A percentile compares a stretch with the other conserved stretches of the same genome.
These are phyloP conservation scores for Entomortierella beljakovae DNA, from an alignment of 192 early-diverging fungal species.

Conservation along the genomic window DNA sequence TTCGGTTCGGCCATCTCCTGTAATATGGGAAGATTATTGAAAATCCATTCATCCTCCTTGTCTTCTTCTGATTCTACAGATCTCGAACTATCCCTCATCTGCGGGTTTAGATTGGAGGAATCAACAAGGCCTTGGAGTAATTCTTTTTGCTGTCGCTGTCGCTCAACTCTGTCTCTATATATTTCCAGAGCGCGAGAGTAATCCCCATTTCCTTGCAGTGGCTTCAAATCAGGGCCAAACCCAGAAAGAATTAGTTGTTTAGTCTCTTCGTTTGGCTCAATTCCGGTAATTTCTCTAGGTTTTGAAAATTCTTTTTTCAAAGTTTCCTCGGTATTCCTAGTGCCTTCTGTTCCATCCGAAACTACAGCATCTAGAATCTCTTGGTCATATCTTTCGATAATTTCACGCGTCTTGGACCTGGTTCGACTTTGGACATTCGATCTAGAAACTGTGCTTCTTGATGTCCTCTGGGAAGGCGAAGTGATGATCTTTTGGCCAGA, in stretches of 20 bases:
- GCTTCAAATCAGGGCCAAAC: constrained; percentile 36
- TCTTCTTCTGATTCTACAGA: neutral
- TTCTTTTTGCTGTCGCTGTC: constrained; percentile 29
- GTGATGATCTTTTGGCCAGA: neutral
- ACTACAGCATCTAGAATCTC: constrained; percentile 37
- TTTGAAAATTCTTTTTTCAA: neutral
- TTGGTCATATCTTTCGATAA: constrained; percentile 26
- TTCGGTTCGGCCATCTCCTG: constrained; percentile 3
- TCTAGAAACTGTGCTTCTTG: neutral
- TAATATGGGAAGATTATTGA: constrained; percentile 9
- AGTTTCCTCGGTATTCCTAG: neutral
- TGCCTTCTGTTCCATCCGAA: neutral
- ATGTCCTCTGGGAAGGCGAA: neutral
- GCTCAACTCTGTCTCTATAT: constrained; percentile 35
- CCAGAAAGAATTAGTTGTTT: constrained; percentile 30
- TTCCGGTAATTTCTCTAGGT: neutral
- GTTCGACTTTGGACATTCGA: neutral
- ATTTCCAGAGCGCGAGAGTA: constrained; percentile 31
- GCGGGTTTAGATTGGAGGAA: no score
- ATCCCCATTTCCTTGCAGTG: constrained; percentile 30
- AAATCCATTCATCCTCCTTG: constrained; percentile 22
- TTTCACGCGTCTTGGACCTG: constrained; percentile 28
- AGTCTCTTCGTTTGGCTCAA: constrained; percentile 27
- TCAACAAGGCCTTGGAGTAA: constrained; percentile 24
- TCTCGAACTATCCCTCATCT: no score